Percentiles rank a stretch among this genome's conserved stretches.
These are phyloP conservation scores for Neofusicoccum kwambonambiense DNA, from an alignment of 2,329 filamentous ascomycete species.

Conservation along the genomic window DNA sequence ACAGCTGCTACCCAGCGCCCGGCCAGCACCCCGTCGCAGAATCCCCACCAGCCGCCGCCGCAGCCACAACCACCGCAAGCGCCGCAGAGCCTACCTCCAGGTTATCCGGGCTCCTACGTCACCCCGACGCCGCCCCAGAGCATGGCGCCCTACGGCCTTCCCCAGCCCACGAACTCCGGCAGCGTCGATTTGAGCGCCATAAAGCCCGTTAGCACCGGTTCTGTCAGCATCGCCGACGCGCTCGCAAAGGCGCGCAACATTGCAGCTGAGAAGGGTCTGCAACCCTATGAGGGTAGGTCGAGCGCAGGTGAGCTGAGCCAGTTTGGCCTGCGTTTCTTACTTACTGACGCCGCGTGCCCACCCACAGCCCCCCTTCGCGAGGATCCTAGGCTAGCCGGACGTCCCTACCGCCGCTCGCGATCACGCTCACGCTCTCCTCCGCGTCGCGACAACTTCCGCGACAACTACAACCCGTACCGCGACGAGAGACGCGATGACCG, in stretches of 20 bases:
- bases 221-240: constrained; percentile 78
- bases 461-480: constrained; percentile 78
- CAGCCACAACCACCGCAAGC: constrained; percentile 46
- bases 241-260: constrained; percentile 82
- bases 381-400: constrained; percentile 51
- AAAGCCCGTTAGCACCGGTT: constrained; percentile 75
- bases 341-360: constrained; percentile 12
- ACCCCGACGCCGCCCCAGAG: constrained; percentile 41
- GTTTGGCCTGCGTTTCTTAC: constrained; percentile 30
- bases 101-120: constrained; percentile 44
- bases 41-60: constrained; percentile 40
- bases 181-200: constrained; percentile 78
- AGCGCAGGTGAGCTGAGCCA: constrained; percentile 45
- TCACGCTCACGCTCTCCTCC: constrained; percentile 61
- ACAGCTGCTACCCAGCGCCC: constrained; percentile 50
- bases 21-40: constrained; percentile 48
- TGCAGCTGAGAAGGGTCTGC: constrained; percentile 73
- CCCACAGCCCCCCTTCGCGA: constrained; percentile 37
- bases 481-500: constrained; percentile 77
- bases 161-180: constrained; percentile 70
- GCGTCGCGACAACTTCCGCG: constrained; percentile 68
- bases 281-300: constrained; percentile 43
- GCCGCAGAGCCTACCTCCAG: constrained; percentile 36
- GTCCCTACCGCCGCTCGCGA: constrained; percentile 64
- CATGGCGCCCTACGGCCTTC: constrained; percentile 50